Percentiles rank a stretch among this genome's conserved stretches.
phyloP scores from a whole-genome alignment of 176 grass and related monocot genomes.

The Typha latifolia region DNA sequence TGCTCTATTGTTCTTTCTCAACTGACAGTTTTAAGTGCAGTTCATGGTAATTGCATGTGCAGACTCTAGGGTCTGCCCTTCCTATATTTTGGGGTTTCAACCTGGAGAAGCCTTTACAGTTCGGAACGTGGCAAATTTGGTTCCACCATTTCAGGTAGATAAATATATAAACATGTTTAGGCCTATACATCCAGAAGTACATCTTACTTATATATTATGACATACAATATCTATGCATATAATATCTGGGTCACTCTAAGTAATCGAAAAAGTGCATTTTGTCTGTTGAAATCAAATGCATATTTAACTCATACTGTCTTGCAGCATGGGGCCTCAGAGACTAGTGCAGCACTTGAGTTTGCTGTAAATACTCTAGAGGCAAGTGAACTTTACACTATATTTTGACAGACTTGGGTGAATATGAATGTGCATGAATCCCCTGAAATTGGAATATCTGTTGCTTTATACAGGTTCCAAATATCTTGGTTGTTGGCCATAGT shows the following conservation, averaged over 20 bases:
- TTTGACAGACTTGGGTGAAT: not conserved
- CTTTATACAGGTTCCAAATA: conserved; percentile 54
- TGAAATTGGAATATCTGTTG: conserved; percentile 12
- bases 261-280: not conserved
- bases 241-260: not conserved
- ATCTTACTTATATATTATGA: too few species aligned
- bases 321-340: conserved; percentile 75
- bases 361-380: conserved; percentile 58
- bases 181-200: too few species aligned
- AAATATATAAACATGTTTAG: too few species aligned
- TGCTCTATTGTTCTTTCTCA: conserved; percentile 5
- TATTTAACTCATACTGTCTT: not conserved
- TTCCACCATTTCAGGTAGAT: conserved; percentile 72
- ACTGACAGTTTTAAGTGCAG: conserved; percentile 43
- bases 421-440: not conserved
- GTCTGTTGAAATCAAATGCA: not conserved
- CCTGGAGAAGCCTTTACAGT: conserved; percentile 89
- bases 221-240: too few species aligned
- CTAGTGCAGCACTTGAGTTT: conserved; percentile 90
- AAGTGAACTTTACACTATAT: conserved; percentile 7
- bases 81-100: conserved; percentile 73
- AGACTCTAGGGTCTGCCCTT: conserved; percentile 86
- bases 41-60: conserved; percentile 91
- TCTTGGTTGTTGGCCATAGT: conserved; percentile 86
- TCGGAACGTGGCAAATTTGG: conserved; percentile 89